Evolutionary conservation across 2,329 filamentous ascomycete species (phyloP), one percentile per base, ranked within the genome.

Genomic region (Nemania diffusa): DNA sequence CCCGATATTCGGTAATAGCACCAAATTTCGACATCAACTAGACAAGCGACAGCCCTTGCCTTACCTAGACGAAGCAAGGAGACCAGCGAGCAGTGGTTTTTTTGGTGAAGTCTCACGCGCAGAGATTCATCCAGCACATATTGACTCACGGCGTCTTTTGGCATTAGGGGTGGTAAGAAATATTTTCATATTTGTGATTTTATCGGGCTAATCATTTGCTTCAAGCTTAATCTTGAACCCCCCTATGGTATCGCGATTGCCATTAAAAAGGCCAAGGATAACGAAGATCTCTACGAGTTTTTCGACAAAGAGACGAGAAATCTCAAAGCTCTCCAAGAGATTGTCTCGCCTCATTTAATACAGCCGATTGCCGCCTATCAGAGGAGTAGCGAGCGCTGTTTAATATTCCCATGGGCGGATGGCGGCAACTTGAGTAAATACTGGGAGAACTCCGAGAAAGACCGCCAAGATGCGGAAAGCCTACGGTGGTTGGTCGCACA

Each of bases 71-170:
- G 2, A 52, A n/a, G 3, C 27, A 13, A 7, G 42, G 44, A 29
- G 57, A 27, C 34, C 53, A 48, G 15, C 20, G 58, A 40, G 24
- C 13, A 13, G 42, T 7, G 42, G 63, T 11, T n/a, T 53, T 62
- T 34, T 62, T 24, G 58, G 64, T 22, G 53, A 62, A 53, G 52
- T 13, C 3, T 29, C 22, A 20, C 13, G 8, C 22, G 64, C 15
- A n/a, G 53, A 62, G 37, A 53, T 66, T 46, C 64, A 66, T 58
- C 58, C 44, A 46, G 58, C 64, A 17, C 64, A 66, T 46, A 24
- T 66, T 4, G 37, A 58, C 58, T 42, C 52, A 9, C 46, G 55
- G 52, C 51, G 34, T 26, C 58, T 53, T 2, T 52, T 46, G 6
- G 22, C n/a, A 40, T 50, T 66, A 22, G 64, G 27, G 57, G 8